Percentiles rank a stretch among this genome's conserved stretches.
Conservation (phyloP, 495 filamentous ascomycete species). For the Tuber melanosporum region DNA sequence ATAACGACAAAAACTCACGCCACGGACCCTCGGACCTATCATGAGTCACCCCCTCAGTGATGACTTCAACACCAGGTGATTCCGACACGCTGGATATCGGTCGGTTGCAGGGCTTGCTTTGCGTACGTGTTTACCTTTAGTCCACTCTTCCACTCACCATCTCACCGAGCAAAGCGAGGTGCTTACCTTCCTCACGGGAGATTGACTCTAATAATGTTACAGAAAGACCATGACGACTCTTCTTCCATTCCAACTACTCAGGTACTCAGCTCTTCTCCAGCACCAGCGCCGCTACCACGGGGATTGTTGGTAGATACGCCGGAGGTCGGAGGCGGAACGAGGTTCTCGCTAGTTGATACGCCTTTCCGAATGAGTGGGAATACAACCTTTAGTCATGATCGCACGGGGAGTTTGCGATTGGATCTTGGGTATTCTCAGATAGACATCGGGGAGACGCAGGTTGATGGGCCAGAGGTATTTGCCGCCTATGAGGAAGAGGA, state of each 20-base stretch:
- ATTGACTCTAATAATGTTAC: conserved; percentile 2
- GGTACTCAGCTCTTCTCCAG: conserved; percentile 24
- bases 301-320: neutral
- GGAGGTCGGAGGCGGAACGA: conserved; percentile 8
- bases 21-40: neutral
- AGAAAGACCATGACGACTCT: conserved; percentile 9
- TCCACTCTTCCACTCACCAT: neutral
- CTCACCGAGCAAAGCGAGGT: neutral
- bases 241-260: conserved; percentile 20
- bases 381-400: conserved; percentile 21
- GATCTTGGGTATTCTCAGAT: conserved; percentile 17
- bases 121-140: conserved; percentile 15
- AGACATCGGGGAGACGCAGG: conserved; percentile 34
- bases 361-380: neutral
- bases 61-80: neutral
- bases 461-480: conserved; percentile 14
- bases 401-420: conserved; percentile 25
- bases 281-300: conserved; percentile 4
- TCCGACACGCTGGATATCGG: conserved; percentile 15
- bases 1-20: neutral
- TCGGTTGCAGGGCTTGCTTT: conserved; percentile 17
- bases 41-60: neutral
- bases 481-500: neutral
- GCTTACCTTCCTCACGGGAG: neutral
- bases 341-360: neutral